Evolutionary conservation across 768 basidiomycete species (phyloP), one percentile per base, ranked within the genome.

Genomic region (Mycena filopes): DNA sequence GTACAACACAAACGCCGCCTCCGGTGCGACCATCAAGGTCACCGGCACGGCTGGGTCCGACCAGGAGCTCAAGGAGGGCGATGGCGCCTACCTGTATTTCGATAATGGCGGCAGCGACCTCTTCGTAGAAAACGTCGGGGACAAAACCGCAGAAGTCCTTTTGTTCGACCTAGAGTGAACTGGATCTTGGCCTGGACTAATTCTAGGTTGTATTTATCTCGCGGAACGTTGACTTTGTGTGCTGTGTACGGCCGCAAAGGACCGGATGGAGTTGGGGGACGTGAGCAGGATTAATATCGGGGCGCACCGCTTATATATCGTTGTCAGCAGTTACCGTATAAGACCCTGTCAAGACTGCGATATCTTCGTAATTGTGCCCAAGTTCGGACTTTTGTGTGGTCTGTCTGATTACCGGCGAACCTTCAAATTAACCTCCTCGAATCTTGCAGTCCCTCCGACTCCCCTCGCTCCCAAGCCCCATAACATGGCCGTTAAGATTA

Each of bases 21-120:
- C 71, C 2, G 94, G 93, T 0, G 89, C 87, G 0, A 78, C 76
- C 21, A 75, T 97, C 50, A 85, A 78, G 65, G 73, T 96, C 3
- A 79, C 77, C 6, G 73, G 76, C 1, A 80, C 77, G 20, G 75
- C 74, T 0, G 79, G 74, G 2, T 80, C 79, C 13, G 77, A 85
- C 61, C 62, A 88, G 4, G 87, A 84, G 41, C 76, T 97, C 56
- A 85, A 86, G 33, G 96, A 98, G 71, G 96, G 96, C 0, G 96
- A 98, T 72, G 95, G 94, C 0, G 89, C 89, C 15, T 98, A 95
- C 76, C 75, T 97, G 47, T 70, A 78, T 48, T 82, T 85, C 1
- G 85, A 80, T 2, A 76, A 79, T 0, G 82, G 79, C 0, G 82
- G 85, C 23, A 15, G 36, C 36, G 79, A 82, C 11, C 62, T 76